Evolutionary conservation across 352 stramenopile species (phyloP).

Genomic region (Globisporangium irregulare): DNA sequence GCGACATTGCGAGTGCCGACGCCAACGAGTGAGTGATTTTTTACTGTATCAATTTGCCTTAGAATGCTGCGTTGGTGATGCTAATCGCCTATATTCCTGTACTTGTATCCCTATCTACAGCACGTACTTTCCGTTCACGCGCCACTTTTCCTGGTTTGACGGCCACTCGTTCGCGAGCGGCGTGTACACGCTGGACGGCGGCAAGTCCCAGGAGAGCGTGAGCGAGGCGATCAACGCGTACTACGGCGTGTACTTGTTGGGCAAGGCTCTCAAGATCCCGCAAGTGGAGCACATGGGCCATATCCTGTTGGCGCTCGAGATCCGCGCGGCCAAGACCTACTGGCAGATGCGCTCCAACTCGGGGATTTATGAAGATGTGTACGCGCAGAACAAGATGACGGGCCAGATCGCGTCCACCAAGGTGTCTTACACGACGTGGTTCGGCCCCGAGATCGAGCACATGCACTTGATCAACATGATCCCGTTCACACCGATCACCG

Average conservation of each 20-base stretch:
- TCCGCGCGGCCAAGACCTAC: constrained; percentile 93
- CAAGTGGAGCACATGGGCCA: constrained; percentile 87
- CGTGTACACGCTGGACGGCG: constrained; percentile 92
- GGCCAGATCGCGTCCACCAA: constrained; percentile 77
- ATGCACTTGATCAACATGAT: constrained; percentile 92
- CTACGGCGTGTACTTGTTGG: constrained; percentile 94
- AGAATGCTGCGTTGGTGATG: not conserved
- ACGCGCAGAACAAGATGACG: constrained; percentile 81
- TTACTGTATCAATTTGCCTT: constrained; percentile 7
- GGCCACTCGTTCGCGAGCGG: constrained; percentile 95
- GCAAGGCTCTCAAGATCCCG: constrained; percentile 65
- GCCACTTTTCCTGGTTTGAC: constrained; percentile 97
- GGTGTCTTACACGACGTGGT: constrained; percentile 87
- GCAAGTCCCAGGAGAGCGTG: constrained; percentile 96
- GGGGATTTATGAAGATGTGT: constrained; percentile 71
- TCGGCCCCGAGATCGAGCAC: constrained; percentile 78
- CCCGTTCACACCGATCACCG: constrained; percentile 87
- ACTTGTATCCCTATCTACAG: constrained; percentile 21
- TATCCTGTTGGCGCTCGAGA: constrained; percentile 91
- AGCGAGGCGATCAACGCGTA: constrained; percentile 97
- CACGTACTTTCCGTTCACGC: constrained; percentile 87
- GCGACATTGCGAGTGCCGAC: constrained; percentile 71
- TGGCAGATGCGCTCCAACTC: constrained; percentile 90
- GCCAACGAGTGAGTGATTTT: constrained; percentile 52
- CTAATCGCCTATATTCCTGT: constrained; percentile 8